Evolutionary conservation across 306 rosid species (phyloP).

Genomic region (Morella rubra): DNA sequence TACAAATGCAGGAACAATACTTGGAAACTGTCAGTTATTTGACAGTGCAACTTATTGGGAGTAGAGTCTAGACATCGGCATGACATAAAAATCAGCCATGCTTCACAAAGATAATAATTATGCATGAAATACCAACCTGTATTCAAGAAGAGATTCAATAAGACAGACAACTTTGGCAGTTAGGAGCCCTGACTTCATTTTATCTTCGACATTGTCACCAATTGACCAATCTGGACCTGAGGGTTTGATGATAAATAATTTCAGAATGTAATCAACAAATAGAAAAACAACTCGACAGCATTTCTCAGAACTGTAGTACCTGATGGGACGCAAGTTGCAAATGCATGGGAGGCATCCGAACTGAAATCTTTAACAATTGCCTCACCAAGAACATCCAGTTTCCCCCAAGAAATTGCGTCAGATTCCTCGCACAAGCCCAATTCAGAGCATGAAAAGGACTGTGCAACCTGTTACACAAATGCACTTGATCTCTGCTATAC

Average conservation of each 20-base stretch:
- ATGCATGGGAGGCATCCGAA: constrained; percentile 34
- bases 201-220: constrained; percentile 35
- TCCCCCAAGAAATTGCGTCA: constrained; percentile 47
- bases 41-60: constrained; percentile 4
- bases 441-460: constrained; percentile 39
- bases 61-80: background rate
- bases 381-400: constrained; percentile 45
- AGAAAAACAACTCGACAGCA: constrained; percentile 5
- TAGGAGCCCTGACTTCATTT: constrained; percentile 45
- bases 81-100: constrained; percentile 15
- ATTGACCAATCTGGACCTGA: constrained; percentile 56
- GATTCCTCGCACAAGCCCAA: constrained; percentile 28
- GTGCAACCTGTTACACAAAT: constrained; percentile 63
- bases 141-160: constrained; percentile 62
- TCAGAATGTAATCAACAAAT: constrained; percentile 7
- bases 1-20: background rate
- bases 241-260: constrained; percentile 14
- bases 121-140: constrained; percentile 52
- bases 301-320: constrained; percentile 38
- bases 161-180: constrained; percentile 74
- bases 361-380: constrained; percentile 46
- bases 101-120: constrained; percentile 1
- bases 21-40: constrained; percentile 4
- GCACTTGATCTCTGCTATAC: constrained; percentile 17
- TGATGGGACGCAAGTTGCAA: constrained; percentile 39